Base-by-base conservation (phyloP, 1,139 yeast genomes). In the Debaryomycetaceae sp. region DNA sequence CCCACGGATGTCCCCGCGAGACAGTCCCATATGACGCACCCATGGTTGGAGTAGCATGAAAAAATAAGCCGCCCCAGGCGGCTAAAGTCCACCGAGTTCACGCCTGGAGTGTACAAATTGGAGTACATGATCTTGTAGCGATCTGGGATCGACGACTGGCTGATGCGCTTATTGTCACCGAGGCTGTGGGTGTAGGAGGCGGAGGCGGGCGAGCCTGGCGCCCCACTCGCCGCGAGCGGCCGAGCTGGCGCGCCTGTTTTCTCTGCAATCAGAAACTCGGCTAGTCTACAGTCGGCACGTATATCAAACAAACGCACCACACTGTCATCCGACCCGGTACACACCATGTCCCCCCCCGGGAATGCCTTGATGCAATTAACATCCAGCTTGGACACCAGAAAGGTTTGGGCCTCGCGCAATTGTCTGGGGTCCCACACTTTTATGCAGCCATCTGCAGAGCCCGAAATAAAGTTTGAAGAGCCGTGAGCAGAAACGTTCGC, bases 311-410 rank as follows among this genome's bases (percentile, higher is more conserved):
- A 53, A 34, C 84, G 67, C n/a, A 84, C 64, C 0, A 69, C 51
- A 1, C 93, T 91, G 49, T 85, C 94, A 45, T 86, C 96, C 25
- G 85, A 72, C 1, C 95, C 96, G 2, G 78, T 65, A 1, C 71
- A 72, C 43, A 82, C 72, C 0, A 85, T 68, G 20, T 65, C 57
- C 2, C 88, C 89, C 41, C 78, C 83, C 6, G 89, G 88, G 50
- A 82, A 82, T 47, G 77, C 75, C 40, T 72, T 66, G 5, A 83
- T 60, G 16, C 79, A 58, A 35, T 81, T 82, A 17, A 85, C 75
- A 49, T 89, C 96, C 31, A 71, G 70, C 25, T 68, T 65, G 21
- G 85, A 75, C 1, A 79, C 74, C 28, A 65, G 65, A 48, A 80
- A 80, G 33, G 72, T 76, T 43, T 80, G 82, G 4, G 61, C 70